Conservation (phyloP, 2,329 filamentous ascomycete genomes). For the Colletotrichum eleusines region DNA sequence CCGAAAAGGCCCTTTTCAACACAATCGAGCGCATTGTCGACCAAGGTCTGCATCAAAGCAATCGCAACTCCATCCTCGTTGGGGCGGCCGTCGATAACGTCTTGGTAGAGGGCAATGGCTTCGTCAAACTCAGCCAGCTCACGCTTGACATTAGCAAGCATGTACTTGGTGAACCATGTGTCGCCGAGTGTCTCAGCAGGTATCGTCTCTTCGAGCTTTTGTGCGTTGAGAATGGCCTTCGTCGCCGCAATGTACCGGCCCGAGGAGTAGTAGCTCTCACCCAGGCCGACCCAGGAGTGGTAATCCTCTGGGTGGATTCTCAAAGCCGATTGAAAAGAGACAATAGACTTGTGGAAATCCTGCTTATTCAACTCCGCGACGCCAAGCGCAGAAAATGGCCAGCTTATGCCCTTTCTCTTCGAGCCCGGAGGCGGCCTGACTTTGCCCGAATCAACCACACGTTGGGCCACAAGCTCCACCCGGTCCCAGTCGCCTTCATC, state of each 20-base stretch:
- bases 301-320: constrained; percentile 88
- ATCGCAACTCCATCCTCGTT: constrained; percentile 89
- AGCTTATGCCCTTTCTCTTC: constrained; percentile 92
- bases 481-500: constrained; percentile 95
- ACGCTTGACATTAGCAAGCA: constrained; percentile 94
- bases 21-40: constrained; percentile 83
- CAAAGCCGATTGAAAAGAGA: constrained; percentile 91
- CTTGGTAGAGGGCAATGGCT: constrained; percentile 80
- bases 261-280: constrained; percentile 97
- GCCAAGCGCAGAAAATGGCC: constrained; percentile 94
- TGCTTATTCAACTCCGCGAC: constrained; percentile 96
- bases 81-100: constrained; percentile 76
- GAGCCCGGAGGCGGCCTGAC: constrained; percentile 91
- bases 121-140: constrained; percentile 92
- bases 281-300: constrained; percentile 94
- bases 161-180: constrained; percentile 96
- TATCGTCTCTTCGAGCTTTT: constrained; percentile 75
- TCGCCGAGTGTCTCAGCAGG: constrained; percentile 63
- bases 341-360: constrained; percentile 88
- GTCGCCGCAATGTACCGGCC: constrained; percentile 94
- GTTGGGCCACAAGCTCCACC: constrained; percentile 90
- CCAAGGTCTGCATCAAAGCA: constrained; percentile 87
- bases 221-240: constrained; percentile 89
- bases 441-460: constrained; percentile 94
- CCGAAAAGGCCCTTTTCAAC: constrained; percentile 89